Evolutionary conservation across 2,329 filamentous ascomycete species (phyloP).

Genomic region (Penicillium sp.): DNA sequence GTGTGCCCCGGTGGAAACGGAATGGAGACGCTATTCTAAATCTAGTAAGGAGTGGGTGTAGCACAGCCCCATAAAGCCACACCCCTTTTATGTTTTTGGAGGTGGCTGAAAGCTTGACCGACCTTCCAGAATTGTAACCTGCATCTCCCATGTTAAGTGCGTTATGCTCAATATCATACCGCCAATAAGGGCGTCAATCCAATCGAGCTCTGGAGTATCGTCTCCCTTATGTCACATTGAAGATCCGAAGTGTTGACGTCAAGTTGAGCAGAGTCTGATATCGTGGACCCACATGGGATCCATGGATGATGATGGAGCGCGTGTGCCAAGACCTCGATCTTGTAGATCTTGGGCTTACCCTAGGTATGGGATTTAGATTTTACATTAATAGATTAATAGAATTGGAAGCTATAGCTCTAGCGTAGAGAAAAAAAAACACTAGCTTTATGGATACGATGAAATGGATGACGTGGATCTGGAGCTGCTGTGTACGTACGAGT

Average conservation of each 20-base stretch:
- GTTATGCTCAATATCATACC: not conserved
- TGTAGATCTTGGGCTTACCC: constrained; percentile 11
- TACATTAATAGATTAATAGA: not conserved
- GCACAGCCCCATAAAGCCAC: constrained; percentile 8
- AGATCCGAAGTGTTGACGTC: constrained; percentile 13
- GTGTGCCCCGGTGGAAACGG: not conserved
- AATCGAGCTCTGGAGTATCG: not conserved
- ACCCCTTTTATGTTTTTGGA: not conserved
- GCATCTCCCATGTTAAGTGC: not conserved
- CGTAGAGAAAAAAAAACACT: not conserved
- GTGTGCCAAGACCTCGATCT: constrained; percentile 18
- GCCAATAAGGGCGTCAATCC: too few species aligned
- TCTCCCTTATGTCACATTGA: not conserved
- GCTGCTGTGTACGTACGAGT: not conserved
- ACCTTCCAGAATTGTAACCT: not conserved
- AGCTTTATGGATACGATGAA: constrained; percentile 6
- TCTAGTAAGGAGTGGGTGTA: not conserved
- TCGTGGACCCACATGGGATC: not conserved
- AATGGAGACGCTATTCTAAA: not conserved
- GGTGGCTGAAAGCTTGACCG: constrained; percentile 1
- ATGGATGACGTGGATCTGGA: not conserved
- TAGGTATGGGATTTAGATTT: not conserved
- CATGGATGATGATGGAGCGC: constrained; percentile 13
- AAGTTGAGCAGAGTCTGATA: constrained; percentile 14
- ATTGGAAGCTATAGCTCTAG: constrained; percentile 1